A percentile compares a stretch with the other conserved stretches of the same genome.
Conservation (phyloP, 2,329 filamentous ascomycete genomes). For the Cladosporium sp. region DNA sequence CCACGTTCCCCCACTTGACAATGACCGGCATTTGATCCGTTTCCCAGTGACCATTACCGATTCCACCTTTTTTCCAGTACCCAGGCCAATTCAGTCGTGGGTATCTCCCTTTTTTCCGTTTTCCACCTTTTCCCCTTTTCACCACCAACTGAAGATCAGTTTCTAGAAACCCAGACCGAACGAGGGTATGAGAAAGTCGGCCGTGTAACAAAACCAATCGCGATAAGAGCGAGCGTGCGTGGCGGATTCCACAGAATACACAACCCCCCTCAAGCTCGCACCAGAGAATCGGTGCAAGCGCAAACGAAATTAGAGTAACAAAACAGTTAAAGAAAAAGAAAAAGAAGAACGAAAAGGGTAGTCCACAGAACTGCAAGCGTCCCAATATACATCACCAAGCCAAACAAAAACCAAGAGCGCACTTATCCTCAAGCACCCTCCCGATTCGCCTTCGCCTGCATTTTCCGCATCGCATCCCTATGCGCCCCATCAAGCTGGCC, state of each 20-base stretch:
- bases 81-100: background rate
- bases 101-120: background rate
- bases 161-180: background rate
- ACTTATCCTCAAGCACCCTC: background rate
- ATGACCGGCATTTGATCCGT: constrained; percentile 1
- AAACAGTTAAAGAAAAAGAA: background rate
- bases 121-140: background rate
- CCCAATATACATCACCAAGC: background rate
- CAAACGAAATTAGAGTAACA: background rate
- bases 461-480: constrained; percentile 73
- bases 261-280: background rate
- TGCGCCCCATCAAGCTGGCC: constrained; percentile 75
- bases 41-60: background rate
- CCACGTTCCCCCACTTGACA: background rate
- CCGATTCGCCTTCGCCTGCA: constrained; percentile 60
- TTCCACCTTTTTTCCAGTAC: background rate
- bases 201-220: background rate
- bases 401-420: background rate
- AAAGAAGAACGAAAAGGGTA: background rate
- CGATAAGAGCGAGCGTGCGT: background rate
- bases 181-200: background rate
- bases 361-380: background rate
- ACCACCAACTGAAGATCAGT: no score
- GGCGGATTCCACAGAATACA: background rate
- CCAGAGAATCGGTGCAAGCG: background rate